Base-by-base conservation (phyloP, 495 filamentous ascomycete genomes). In the Daldinia caldariorum region DNA sequence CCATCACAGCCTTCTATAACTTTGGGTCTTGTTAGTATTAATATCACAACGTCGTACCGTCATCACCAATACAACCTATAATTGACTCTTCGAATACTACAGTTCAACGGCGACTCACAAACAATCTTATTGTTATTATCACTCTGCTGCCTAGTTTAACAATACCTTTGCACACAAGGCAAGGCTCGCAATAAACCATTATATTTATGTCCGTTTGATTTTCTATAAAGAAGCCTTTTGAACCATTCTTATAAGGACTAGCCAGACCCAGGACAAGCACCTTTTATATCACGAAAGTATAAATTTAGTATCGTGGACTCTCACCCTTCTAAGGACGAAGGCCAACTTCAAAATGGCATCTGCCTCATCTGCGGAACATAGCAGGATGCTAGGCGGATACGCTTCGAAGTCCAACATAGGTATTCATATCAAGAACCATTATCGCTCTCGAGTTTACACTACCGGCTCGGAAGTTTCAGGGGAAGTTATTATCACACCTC, bases 401-500 rank as follows among this genome's bases (percentile, higher is more conserved):
- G 31, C 37, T 7, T 57, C 69, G 51, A 80, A 77, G 54, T 68
- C 80, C 18, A 74, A 71, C 70, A 81, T 84, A 65, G 63, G 67
- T 9, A 78, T 87, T 70, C 70, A 78, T 57, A 73, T 87, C 49
- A 75, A 82, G 59, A 79, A 83, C 72, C 79, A 84, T 63, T 82
- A 80, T 70, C 71, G 47, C 31, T 79, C 80, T 61, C 85, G 83
- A 66, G 73, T 84, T 35, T 87, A 86, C 70, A 84, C 83, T 0
- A 83, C 84, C 0, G 76, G 74, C 13, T 84, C 84, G 12, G 76
- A 80, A 53, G 62, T 87, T 5, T 74, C 75, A 37, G 85, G 83
- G 20, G 55, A 80, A 39, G 79, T 83, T 29, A 82, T 93, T 66
- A 89, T 88, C 31, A 83, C 84, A 1, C 83, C 85, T 26, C 80